phyloP scores from a whole-genome alignment of 148 eudicot species.

The Gaultheria prostrata region DNA sequence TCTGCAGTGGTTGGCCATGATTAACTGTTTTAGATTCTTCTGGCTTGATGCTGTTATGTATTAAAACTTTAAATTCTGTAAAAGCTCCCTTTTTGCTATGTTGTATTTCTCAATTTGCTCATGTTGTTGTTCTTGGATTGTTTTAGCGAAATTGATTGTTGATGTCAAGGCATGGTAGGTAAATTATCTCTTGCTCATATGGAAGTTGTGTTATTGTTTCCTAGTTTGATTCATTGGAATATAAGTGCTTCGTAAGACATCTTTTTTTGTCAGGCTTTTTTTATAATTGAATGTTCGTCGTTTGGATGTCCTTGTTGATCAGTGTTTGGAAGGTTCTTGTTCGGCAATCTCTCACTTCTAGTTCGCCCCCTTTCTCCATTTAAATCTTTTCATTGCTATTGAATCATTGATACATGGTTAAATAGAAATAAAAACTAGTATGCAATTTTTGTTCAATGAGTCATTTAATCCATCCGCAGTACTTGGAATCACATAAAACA shows the following conservation, averaged over 20 bases:
- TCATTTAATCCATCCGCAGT: not conserved
- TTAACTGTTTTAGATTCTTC: not conserved
- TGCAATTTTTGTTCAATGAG: not conserved
- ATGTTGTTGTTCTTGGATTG: not conserved
- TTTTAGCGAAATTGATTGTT: not conserved
- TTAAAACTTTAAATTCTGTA: not conserved
- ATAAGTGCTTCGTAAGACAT: not conserved
- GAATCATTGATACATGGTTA: not conserved
- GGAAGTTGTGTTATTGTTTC: not conserved
- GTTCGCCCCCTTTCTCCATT: not conserved
- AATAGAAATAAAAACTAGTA: not conserved
- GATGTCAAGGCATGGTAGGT: not conserved
- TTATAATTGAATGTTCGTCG: too few relatives aligned
- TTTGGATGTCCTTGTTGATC: not conserved
- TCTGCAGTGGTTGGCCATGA: not conserved
- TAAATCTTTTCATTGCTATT: not conserved
- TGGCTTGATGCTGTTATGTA: not conserved
- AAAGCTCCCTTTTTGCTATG: not conserved
- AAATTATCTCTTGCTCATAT: not conserved
- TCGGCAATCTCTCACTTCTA: not conserved
- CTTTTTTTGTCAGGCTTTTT: not conserved
- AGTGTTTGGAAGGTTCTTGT: slow-evolving; percentile 1
- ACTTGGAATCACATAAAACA: not conserved
- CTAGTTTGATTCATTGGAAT: not conserved
- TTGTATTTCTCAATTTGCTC: slow-evolving; percentile 1